These are phyloP conservation scores for Tremella yokohamensis DNA, from an alignment of 768 basidiomycete genomes.

Conservation along the genomic window DNA sequence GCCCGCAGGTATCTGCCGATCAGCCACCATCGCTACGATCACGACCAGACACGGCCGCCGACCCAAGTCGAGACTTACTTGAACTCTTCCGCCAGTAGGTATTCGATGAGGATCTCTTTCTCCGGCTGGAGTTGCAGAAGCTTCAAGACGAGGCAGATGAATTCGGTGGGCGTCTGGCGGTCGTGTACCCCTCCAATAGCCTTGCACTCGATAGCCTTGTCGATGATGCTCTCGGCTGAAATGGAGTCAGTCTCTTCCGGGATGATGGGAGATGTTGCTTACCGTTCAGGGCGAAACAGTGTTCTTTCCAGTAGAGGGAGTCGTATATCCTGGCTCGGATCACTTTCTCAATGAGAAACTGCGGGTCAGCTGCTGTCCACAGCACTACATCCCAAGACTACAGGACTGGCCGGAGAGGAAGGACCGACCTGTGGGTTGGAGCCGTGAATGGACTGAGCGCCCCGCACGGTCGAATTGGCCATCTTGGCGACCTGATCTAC, in stretches of 20 bases:
- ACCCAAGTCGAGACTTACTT: slow-evolving; percentile 62
- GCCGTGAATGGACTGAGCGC: slow-evolving; percentile 86
- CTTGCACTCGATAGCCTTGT: slow-evolving; percentile 78
- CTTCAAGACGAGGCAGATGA: slow-evolving; percentile 86
- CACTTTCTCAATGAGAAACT: slow-evolving; percentile 94
- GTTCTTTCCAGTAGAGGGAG: slow-evolving; percentile 93
- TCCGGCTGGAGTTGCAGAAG: slow-evolving; percentile 95
- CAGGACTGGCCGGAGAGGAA: neutral
- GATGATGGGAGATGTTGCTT: slow-evolving; percentile 22
- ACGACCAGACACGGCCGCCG: neutral
- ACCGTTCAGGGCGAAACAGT: slow-evolving; percentile 96
- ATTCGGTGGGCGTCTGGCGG: slow-evolving; percentile 91
- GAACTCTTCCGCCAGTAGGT: slow-evolving; percentile 93
- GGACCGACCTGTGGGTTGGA: slow-evolving; percentile 84
- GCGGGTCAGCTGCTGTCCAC: slow-evolving; percentile 9
- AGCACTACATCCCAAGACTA: too few species aligned
- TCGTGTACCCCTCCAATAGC: slow-evolving; percentile 85
- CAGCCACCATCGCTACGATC: neutral
- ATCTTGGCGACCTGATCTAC: too few species aligned
- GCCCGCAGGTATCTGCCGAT: slow-evolving; percentile 81
- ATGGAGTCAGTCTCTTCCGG: neutral
- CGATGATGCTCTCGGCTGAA: slow-evolving; percentile 84
- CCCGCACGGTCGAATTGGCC: slow-evolving; percentile 88
- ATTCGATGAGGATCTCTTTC: slow-evolving; percentile 94
- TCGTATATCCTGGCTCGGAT: slow-evolving; percentile 96